A percentile compares a stretch with the other conserved stretches of the same genome.
Conservation (phyloP, 139 green algal genomes). For the Chlorella sp. region DNA sequence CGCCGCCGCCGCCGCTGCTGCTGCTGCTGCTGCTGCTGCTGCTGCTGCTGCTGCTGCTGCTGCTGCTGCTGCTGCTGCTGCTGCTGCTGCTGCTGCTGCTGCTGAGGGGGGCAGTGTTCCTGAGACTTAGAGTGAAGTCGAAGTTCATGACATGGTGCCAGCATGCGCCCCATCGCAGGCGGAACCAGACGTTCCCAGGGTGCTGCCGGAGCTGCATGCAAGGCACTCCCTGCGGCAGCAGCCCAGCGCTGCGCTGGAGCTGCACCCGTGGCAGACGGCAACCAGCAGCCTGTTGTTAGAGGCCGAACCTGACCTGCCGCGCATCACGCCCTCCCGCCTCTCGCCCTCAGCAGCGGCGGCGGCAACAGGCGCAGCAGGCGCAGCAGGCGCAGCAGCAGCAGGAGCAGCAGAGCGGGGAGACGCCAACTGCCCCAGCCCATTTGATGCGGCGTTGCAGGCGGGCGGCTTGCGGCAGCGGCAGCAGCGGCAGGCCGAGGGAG, state of each 20-base stretch:
- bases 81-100: too few species aligned
- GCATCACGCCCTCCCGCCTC: too few species aligned
- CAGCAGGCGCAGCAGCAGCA: not conserved
- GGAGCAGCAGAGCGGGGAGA: not conserved
- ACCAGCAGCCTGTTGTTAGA: not conserved
- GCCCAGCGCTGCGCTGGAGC: not conserved
- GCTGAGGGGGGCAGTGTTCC: not conserved
- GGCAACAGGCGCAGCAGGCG: not conserved
- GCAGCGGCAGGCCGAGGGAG: not conserved
- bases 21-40: too few species aligned
- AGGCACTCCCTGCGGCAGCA: not conserved
- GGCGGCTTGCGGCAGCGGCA: not conserved
- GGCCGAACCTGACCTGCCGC: not conserved
- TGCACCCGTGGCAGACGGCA: not conserved
- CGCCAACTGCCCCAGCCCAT: not conserved
- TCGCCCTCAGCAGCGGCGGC: not conserved
- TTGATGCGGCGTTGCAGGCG: not conserved
- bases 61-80: too few species aligned
- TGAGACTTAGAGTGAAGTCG: too few species aligned
- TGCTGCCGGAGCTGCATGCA: not conserved
- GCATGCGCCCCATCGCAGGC: not conserved
- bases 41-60: too few species aligned
- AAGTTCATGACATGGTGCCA: too few species aligned
- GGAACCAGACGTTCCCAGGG: constrained; percentile 33
- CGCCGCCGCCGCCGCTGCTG: too few species aligned